Evolutionary conservation across 2,329 filamentous ascomycete genomes (phyloP), one percentile per base, ranked within the genome.

Genomic region (Coniochaeta sp.): DNA sequence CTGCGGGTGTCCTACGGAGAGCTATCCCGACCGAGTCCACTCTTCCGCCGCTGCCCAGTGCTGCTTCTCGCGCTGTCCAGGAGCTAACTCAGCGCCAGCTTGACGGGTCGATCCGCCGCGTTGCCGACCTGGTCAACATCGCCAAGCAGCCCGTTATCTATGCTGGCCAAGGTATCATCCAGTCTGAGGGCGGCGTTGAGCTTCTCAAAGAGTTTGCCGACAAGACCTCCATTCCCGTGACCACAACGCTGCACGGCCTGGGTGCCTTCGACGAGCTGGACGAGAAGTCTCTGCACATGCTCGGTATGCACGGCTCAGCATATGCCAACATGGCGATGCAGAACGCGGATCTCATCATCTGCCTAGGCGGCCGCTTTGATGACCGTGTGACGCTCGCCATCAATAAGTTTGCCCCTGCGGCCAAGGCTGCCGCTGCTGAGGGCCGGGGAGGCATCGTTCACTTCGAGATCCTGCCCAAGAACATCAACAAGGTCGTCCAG

Each of bases 241-340:
- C 93, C 17, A 98, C 95, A 28, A 97, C 95, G 59, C 87, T 99
- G 7, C 93, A 96, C 70, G 95, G 93, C 67, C 85, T 99, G 9
- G 95, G 95, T 68, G 91, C 86, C 24, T 98, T 89, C 66, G 93
- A 98, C 69, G 95, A 98, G 79, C 84, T 95, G 14, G 91, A 98
- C 70, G 86, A 91, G 66, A 97, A 96, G 83, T 89, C 93, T 52
- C 83, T 98, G 58, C 93, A 98, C 78, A 99, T 99, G 95, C 86
- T 98, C 33, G 95, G 95, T 65, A 98, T 98, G 95, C 93, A 98
- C 80, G 95, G 95, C 62, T 89, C 93, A 9, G 93, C 92, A 8
- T 99, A 96, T 71, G 95, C 95, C 73, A 99, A 99, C 80, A 91
- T 97, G 89, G 87, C 95, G 17, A 97, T 99, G 80, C 93, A 99